Evolutionary conservation across 2,329 filamentous ascomycete genomes (phyloP), one percentile per base, ranked within the genome.

Genomic region (Neurospora sp.): DNA sequence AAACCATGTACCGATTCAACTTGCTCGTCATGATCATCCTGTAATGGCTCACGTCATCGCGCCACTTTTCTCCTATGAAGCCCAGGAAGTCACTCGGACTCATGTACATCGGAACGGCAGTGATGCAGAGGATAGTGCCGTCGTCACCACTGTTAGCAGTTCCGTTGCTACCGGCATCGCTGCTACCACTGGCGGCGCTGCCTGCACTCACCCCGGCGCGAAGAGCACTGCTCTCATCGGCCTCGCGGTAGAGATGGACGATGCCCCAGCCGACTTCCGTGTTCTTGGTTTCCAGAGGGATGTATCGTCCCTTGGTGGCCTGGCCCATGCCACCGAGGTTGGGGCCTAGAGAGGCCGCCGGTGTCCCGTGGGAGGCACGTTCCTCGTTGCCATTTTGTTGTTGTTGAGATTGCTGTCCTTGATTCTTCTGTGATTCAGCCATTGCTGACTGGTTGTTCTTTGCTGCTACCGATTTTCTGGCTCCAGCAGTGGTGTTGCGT

Each of bases 81-180:
- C 93, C 94, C 73, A 98, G 82, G 71, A 99, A 92, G 77, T 98
- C 95, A 6, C 91, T 91, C 0, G 94, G 92, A 8, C 92, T 92
- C 82, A 98, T 91, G 79, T 97, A 98, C 38, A 92, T 96, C 6
- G 96, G 96, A 15, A 99, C 95, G 5, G 95, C 94, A 37, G 97
- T 89, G 73, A 99, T 95, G 79, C 96, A 98, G 17, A 99, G 81
- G 0, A 92, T 97, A 2, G 92, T 96, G 78, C 92, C 96, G 70
- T 92, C 89, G 39, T 89, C 86, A 72, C 69, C 2, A 70, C 75
- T 57, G 78, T 77, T 57, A 76, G 73, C 75, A n/a, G 73, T 76
- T 17, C 66, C 67, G 10, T 68, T 62, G 52, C 52, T 62, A 23
- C 41, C n/a, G 11, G 66, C 41, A 15, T 33, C 72, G 78, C 77